Conservation (phyloP, 495 filamentous ascomycete genomes). For the Aspergillus egyptiacus region DNA sequence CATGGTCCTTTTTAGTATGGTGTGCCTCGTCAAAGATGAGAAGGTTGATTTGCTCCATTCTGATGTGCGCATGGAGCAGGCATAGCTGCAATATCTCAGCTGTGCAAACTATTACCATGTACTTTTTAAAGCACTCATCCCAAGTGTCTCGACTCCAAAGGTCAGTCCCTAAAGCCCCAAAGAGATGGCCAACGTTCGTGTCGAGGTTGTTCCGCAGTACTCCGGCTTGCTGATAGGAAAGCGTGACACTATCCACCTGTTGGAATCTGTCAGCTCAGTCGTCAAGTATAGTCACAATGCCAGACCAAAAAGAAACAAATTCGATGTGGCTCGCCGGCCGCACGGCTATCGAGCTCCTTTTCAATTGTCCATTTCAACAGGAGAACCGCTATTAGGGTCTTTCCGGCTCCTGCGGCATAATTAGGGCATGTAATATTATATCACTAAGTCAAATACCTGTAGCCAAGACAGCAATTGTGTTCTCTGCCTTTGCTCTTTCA, state of each 20-base stretch:
- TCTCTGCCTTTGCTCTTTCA: constrained; percentile 77
- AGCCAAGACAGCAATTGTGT: constrained; percentile 93
- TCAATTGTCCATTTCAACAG: constrained; percentile 74
- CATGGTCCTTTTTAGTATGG: constrained; percentile 90
- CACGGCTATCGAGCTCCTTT: constrained; percentile 68
- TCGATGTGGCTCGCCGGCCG: constrained; percentile 50
- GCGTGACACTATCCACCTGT: constrained; percentile 78
- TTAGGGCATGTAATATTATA: not conserved
- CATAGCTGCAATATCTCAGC: constrained; percentile 77
- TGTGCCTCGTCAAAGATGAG: constrained; percentile 96
- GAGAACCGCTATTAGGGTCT: constrained; percentile 89
- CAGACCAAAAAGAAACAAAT: constrained; percentile 78
- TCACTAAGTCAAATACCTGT: constrained; percentile 51
- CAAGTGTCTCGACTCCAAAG: constrained; percentile 63
- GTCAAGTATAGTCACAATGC: not conserved
- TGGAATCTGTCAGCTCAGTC: not conserved
- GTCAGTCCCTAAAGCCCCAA: constrained; percentile 65
- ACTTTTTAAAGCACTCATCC: constrained; percentile 57
- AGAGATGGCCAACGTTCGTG: constrained; percentile 70
- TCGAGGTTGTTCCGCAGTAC: constrained; percentile 81
- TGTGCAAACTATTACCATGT: constrained; percentile 91
- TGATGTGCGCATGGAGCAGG: constrained; percentile 74
- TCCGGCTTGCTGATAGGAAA: constrained; percentile 85
- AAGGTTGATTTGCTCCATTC: constrained; percentile 79
- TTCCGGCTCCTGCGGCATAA: constrained; percentile 67